Evolutionary conservation across 1,139 yeast species (phyloP).

Genomic region (Pichia terricola): DNA sequence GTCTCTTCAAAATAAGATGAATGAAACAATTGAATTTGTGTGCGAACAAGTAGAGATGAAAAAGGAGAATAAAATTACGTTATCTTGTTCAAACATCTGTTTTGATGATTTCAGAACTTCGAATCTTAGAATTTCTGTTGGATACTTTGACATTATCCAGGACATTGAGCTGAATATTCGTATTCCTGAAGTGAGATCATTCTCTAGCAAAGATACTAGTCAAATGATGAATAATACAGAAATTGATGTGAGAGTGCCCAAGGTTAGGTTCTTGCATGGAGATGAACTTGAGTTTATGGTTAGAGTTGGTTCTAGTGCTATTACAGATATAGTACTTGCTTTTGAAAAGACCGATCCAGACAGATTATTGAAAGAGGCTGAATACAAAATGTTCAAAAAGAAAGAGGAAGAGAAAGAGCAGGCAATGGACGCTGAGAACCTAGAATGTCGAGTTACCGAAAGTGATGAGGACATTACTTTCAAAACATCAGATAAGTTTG

Average conservation of each 20-base stretch:
- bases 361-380: slow-evolving; percentile 17
- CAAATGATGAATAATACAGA: slow-evolving; percentile 13
- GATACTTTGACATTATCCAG: slow-evolving; percentile 16
- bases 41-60: slow-evolving; percentile 1
- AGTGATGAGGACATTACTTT: neutral
- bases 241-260: slow-evolving; percentile 17
- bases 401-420: slow-evolving; percentile 11
- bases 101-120: slow-evolving; percentile 18
- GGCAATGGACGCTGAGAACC: neutral
- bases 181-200: slow-evolving; percentile 13
- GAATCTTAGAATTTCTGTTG: slow-evolving; percentile 20
- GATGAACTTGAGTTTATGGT: slow-evolving; percentile 19
- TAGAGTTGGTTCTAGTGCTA: slow-evolving; percentile 14
- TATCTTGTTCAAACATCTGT: slow-evolving; percentile 3
- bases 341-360: slow-evolving; percentile 22
- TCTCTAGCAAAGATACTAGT: slow-evolving; percentile 4
- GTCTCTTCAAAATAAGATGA: slow-evolving; percentile 4
- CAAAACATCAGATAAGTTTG: neutral
- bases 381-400: slow-evolving; percentile 6
- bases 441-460: neutral
- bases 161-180: slow-evolving; percentile 7
- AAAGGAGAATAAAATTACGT: neutral
- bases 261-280: slow-evolving; percentile 16
- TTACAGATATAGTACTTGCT: slow-evolving; percentile 11
- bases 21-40: slow-evolving; percentile 11